A percentile compares a stretch with the other conserved stretches of the same genome.
Conservation (phyloP, 2,329 filamentous ascomycete genomes). For the Fusarium fracticaudum region DNA sequence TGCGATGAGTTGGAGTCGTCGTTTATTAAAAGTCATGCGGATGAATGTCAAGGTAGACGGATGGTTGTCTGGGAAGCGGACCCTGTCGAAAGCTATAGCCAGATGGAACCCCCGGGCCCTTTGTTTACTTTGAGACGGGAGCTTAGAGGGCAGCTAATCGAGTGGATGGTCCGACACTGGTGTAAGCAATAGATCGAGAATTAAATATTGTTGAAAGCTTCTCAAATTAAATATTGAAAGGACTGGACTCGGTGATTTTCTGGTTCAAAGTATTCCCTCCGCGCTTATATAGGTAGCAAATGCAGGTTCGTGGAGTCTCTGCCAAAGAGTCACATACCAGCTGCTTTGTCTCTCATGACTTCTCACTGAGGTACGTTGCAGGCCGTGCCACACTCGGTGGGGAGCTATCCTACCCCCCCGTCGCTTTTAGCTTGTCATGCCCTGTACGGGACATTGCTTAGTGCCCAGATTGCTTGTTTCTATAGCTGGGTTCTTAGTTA, state of each 20-base stretch:
- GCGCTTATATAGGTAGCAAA: constrained; percentile 12
- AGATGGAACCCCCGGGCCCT: constrained; percentile 41
- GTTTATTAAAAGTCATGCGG: constrained; percentile 36
- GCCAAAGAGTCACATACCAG: constrained; percentile 31
- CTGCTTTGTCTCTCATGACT: constrained; percentile 16
- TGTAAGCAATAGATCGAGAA: constrained; percentile 12
- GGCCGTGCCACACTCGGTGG: constrained; percentile 12
- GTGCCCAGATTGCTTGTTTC: constrained; percentile 8
- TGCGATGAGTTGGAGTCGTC: constrained; percentile 15
- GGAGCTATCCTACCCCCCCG: constrained; percentile 7
- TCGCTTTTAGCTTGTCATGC: constrained; percentile 1
- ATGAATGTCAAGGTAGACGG: constrained; percentile 28
- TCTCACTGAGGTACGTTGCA: constrained; percentile 1
- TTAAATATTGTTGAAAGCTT: neutral
- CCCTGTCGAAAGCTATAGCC: constrained; percentile 40
- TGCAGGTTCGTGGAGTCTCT: constrained; percentile 33
- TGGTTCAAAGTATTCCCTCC: neutral
- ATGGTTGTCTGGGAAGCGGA: constrained; percentile 50
- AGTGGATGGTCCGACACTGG: constrained; percentile 17
- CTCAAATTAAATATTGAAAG: neutral
- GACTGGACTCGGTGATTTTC: neutral
- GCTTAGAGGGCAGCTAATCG: constrained; percentile 47
- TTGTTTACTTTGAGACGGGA: constrained; percentile 51
- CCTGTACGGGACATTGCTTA: neutral
- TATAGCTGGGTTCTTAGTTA: neutral